phyloP scores from a whole-genome alignment of 495 filamentous ascomycete species.

The Penicillium waksmanii region DNA sequence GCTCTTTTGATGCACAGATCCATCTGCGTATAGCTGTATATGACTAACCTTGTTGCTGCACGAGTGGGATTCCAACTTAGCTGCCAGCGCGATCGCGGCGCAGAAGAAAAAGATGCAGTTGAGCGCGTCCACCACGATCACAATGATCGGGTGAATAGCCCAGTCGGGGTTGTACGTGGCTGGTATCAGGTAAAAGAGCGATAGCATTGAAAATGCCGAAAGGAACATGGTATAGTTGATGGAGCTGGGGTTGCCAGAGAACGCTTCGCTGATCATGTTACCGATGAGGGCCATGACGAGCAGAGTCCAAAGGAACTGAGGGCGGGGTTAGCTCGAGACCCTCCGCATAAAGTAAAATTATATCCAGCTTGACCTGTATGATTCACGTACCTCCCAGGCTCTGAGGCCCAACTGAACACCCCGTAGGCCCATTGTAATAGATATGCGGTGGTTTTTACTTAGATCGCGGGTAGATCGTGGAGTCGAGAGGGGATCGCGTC shows the following conservation, averaged over 20 bases:
- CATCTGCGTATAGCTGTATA: not conserved
- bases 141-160: slow-evolving; percentile 56
- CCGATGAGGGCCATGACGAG: slow-evolving; percentile 68
- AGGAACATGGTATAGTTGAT: slow-evolving; percentile 71
- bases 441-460: slow-evolving; percentile 9
- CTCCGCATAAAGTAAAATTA: too few species aligned
- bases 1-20: not conserved
- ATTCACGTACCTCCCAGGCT: slow-evolving; percentile 41
- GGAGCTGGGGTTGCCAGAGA: slow-evolving; percentile 55
- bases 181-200: slow-evolving; percentile 63
- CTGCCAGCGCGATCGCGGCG: slow-evolving; percentile 66
- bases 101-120: slow-evolving; percentile 69
- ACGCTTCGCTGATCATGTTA: slow-evolving; percentile 65
- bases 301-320: slow-evolving; percentile 67
- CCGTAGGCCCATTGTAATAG: slow-evolving; percentile 33
- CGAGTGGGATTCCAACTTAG: slow-evolving; percentile 60
- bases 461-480: slow-evolving; percentile 7
- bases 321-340: not conserved
- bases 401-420: slow-evolving; percentile 42
- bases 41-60: slow-evolving; percentile 63
- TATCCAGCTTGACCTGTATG: not conserved
- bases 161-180: slow-evolving; percentile 54
- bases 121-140: slow-evolving; percentile 59
- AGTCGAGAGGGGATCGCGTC: not conserved
- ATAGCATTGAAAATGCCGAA: slow-evolving; percentile 65